Evolutionary conservation across 2,329 filamentous ascomycete species (phyloP).

Genomic region (Thermochaetoides dissita): DNA sequence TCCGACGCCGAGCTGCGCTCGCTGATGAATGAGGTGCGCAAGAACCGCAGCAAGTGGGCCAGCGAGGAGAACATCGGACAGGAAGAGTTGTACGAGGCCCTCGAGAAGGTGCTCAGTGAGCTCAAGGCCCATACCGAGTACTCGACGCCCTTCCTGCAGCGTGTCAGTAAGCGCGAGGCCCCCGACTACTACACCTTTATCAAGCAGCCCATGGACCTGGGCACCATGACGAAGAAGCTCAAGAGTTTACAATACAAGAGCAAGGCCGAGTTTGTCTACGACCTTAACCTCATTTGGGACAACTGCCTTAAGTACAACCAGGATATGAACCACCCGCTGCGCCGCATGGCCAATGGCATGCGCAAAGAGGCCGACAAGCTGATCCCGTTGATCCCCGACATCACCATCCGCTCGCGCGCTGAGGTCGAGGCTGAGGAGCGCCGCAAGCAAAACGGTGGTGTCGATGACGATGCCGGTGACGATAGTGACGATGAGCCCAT

Average conservation of each 20-base stretch:
- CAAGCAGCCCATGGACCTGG: conserved; percentile 95
- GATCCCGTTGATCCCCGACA: conserved; percentile 85
- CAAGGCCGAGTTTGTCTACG: conserved; percentile 87
- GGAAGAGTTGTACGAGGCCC: conserved; percentile 91
- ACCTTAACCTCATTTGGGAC: conserved; percentile 90
- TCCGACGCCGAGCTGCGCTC: conserved; percentile 85
- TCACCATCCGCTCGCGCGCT: conserved; percentile 76
- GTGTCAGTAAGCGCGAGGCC: conserved; percentile 92
- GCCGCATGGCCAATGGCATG: conserved; percentile 92
- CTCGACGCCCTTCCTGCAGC: conserved; percentile 84
- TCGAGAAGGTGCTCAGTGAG: conserved; percentile 93
- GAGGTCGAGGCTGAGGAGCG: conserved; percentile 85
- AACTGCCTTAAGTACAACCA: conserved; percentile 96
- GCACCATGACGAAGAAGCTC: conserved; percentile 96
- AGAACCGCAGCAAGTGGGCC: conserved; percentile 97
- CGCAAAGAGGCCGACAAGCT: conserved; percentile 94
- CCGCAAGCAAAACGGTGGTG: conserved; percentile 68
- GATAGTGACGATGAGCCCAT: conserved; percentile 97
- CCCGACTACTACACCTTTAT: conserved; percentile 94
- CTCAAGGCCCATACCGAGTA: conserved; percentile 96
- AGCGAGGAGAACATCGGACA: conserved; percentile 95
- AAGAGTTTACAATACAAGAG: conserved; percentile 67
- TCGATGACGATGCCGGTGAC: conserved; percentile 64
- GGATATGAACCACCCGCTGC: conserved; percentile 70
- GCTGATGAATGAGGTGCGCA: conserved; percentile 92